Evolutionary conservation across 228 moss, liverwort and hornwort genomes (phyloP).

Genomic region (Sphagnum magellanicum): DNA sequence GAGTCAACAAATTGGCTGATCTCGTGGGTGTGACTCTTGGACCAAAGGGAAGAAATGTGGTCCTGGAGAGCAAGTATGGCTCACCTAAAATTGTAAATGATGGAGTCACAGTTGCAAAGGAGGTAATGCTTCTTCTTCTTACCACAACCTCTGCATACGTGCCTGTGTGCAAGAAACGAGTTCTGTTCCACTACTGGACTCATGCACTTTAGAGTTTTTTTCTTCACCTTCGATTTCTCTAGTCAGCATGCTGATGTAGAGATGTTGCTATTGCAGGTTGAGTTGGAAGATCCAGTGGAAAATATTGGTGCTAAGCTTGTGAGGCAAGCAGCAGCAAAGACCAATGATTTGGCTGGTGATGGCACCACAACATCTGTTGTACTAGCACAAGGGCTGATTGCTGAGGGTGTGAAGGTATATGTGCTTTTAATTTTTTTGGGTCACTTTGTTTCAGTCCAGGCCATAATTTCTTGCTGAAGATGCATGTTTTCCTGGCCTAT

Average conservation of each 20-base stretch:
- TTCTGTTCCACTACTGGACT: no score
- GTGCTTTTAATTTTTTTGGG: no score
- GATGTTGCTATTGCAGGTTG: constrained; percentile 19
- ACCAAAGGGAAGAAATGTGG: constrained; percentile 57
- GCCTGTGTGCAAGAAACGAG: no score
- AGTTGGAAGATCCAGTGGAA: constrained; percentile 58
- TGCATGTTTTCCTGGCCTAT: no score
- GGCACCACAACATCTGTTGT: constrained; percentile 58
- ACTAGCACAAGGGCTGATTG: constrained; percentile 54
- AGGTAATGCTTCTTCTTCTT: constrained; percentile 14
- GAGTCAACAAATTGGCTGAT: constrained; percentile 50
- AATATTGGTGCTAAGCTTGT: constrained; percentile 55
- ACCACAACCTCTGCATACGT: no score
- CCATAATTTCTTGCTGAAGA: no score
- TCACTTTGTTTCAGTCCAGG: no score
- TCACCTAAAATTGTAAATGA: constrained; percentile 62
- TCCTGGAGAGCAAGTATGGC: constrained; percentile 60
- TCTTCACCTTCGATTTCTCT: not conserved
- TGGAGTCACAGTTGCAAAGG: constrained; percentile 54
- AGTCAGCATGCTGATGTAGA: not conserved
- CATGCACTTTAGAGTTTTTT: no score
- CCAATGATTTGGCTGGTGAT: constrained; percentile 53
- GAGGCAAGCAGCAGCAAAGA: constrained; percentile 55
- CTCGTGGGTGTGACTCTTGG: constrained; percentile 54
- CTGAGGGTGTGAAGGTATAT: constrained; percentile 54